These are phyloP conservation scores for Prunus yedoensis DNA, from an alignment of 331 rosid species.

Conservation along the genomic window DNA sequence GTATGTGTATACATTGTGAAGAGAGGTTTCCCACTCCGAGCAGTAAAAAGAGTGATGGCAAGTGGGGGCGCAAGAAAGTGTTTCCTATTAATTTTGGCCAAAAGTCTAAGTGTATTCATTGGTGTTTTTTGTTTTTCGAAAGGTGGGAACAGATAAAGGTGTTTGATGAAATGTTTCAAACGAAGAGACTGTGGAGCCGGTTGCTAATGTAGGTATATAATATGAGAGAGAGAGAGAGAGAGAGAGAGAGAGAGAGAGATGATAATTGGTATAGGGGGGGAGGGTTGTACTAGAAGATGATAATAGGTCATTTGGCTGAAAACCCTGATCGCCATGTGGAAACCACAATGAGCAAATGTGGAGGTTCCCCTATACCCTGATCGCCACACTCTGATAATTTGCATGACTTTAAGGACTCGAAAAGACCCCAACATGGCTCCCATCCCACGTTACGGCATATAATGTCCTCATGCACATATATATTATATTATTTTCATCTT, in stretches of 20 bases:
- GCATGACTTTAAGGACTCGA: not conserved
- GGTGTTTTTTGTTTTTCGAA: not conserved
- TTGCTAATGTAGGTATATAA: too few relatives aligned
- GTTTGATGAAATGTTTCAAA: not conserved
- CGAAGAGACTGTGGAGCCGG: not conserved
- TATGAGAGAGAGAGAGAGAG: too few relatives aligned
- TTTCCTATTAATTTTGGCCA: not conserved
- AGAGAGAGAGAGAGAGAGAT: too few relatives aligned
- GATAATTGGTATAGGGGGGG: too few relatives aligned
- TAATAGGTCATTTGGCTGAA: not conserved
- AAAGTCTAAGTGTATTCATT: not conserved
- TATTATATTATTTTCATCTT: too few relatives aligned
- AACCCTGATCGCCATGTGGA: not conserved
- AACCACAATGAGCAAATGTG: not conserved
- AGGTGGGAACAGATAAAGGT: not conserved
- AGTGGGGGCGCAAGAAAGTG: not conserved
- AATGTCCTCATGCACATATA: not conserved
- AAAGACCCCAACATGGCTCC: conserved; percentile 10
- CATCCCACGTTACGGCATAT: conserved; percentile 11
- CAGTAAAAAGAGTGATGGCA: not conserved
- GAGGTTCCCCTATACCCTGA: not conserved
- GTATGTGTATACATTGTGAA: too few relatives aligned
- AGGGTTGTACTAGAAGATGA: not conserved
- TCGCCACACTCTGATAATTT: not conserved
- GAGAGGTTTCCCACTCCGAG: too few relatives aligned